Base-by-base conservation (phyloP, 768 basidiomycete genomes). In the Pleurotus cornucopiae region DNA sequence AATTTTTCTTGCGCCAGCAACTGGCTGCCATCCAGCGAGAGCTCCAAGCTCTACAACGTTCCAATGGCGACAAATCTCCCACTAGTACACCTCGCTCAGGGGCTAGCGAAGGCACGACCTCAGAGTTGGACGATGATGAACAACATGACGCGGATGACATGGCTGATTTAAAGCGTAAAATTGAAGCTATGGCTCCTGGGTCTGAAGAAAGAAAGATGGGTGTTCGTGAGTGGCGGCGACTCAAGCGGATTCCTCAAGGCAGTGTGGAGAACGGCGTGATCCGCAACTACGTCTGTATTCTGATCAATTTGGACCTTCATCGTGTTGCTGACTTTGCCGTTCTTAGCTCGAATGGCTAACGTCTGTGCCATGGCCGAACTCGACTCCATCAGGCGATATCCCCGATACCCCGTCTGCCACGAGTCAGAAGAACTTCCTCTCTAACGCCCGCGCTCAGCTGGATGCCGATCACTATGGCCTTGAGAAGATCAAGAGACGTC, bases 231-330 rank as follows among this genome's bases (percentile, higher is more conserved):
- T 91, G 90, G 82, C 82, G 85, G 62, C 74, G 95, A 43, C 71
- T 97, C 30, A 88, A 86, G 68, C 83, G 92, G 16, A 95, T 92
- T n/a, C 92, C 93, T 0, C 84, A 86, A 34, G 91, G 92, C 14
- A 91, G 90, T 51, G 91, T 93, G 2, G 95, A 97, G 74, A 85
- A 91, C 64, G 91, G 93, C 3, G 94, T 96, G 37, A 86, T 94
- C 49, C 77, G 91, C 47, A 87, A 77, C 66, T 94, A 89, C 67
- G 91, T 91, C 64, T 62, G 86, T 75, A 5, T 46, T 5, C 20
- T 23, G 43, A 20, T 60, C 40, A 21, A 45, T 45, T 20, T 6
- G 7, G 25, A 23, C 6, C 30, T 11, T 16, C 21, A 13, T 40
- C 46, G 30, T 16, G 20, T 41, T 48, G n/a, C 20, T 54, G 4